Conservation (phyloP, 768 basidiomycete species). For the Tricholoma matsutake region DNA sequence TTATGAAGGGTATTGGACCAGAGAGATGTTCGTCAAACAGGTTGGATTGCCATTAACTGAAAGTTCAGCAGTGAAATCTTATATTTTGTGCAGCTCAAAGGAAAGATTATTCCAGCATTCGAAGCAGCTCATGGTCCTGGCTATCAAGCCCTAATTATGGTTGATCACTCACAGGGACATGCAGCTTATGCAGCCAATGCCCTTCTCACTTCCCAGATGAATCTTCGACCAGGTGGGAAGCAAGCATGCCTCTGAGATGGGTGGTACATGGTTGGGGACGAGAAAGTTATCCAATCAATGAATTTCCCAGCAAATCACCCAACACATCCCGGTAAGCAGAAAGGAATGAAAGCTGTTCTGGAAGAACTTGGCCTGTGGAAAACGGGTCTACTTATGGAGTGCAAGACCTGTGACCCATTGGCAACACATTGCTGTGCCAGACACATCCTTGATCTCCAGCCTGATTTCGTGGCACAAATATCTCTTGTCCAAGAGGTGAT, state of each 20-base stretch:
- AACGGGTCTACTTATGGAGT: slow-evolving; percentile 1
- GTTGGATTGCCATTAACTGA: not conserved
- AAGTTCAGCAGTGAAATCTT: not conserved
- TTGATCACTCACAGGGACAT: slow-evolving; percentile 42
- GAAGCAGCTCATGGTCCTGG: too few species aligned
- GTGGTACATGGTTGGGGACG: slow-evolving; percentile 25
- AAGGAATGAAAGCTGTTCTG: slow-evolving; percentile 19
- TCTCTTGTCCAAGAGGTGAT: slow-evolving; percentile 23
- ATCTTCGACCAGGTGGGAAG: slow-evolving; percentile 36
- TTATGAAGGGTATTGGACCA: slow-evolving; percentile 19
- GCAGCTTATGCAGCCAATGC: slow-evolving; percentile 34
- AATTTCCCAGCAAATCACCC: slow-evolving; percentile 32
- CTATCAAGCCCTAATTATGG: slow-evolving; percentile 21
- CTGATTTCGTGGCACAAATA: slow-evolving; percentile 18
- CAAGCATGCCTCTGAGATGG: slow-evolving; percentile 32
- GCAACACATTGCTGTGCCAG: too few species aligned
- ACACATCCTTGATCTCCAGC: slow-evolving; percentile 14
- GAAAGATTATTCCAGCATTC: slow-evolving; percentile 29
- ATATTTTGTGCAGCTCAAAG: slow-evolving; percentile 14
- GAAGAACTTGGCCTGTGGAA: slow-evolving; percentile 12
- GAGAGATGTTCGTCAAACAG: slow-evolving; percentile 23
- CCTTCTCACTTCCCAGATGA: slow-evolving; percentile 32
- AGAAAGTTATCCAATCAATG: slow-evolving; percentile 29
- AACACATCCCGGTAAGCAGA: slow-evolving; percentile 20
- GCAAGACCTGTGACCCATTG: too few species aligned